A percentile compares a stretch with the other conserved stretches of the same genome.
These are phyloP conservation scores for Melanopsichium pennsylvanicum DNA, from an alignment of 1,284 basidiomycete species.

Conservation along the genomic window DNA sequence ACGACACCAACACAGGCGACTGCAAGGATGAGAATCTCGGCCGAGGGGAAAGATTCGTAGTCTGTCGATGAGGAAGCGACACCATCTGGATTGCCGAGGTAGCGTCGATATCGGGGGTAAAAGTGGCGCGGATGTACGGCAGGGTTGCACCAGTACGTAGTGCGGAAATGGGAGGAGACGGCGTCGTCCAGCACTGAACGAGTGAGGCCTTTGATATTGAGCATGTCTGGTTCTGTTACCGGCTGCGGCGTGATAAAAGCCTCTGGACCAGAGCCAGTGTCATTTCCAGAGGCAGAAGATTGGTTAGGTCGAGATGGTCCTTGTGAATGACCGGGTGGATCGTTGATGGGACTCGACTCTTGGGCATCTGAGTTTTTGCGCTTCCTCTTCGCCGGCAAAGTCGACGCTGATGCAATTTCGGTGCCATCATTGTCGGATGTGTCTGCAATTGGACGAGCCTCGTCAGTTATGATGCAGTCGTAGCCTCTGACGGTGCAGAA, in stretches of 20 bases:
- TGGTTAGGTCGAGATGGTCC: not conserved
- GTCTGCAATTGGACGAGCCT: conserved; percentile 13
- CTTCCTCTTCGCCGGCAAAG: conserved; percentile 14
- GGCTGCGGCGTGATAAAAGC: conserved; percentile 5
- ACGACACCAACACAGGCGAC: conserved; percentile 37
- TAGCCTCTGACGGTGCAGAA: conserved; percentile 31
- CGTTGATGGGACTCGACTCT: not conserved
- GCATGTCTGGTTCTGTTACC: conserved; percentile 17
- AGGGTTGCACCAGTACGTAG: conserved; percentile 39
- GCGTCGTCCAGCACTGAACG: conserved; percentile 30
- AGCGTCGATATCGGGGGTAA: conserved; percentile 22
- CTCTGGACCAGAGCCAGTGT: not conserved
- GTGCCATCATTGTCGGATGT: conserved; percentile 8
- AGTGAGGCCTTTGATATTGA: conserved; percentile 32
- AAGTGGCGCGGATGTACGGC: conserved; percentile 29
- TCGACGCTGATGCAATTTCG: not conserved
- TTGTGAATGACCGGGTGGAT: not conserved
- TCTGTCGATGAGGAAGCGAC: conserved; percentile 8
- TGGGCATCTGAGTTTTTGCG: conserved; percentile 17
- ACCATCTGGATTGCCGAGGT: conserved; percentile 23
- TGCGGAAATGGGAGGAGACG: conserved; percentile 27
- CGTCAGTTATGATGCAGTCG: conserved; percentile 40
- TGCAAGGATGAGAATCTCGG: conserved; percentile 31
- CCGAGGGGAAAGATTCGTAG: conserved; percentile 15
- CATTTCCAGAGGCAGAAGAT: not conserved